A percentile compares a stretch with the other conserved stretches of the same genome.
phyloP scores from a whole-genome alignment of 2,329 filamentous ascomycete genomes.

The Botrytis galanthina region DNA sequence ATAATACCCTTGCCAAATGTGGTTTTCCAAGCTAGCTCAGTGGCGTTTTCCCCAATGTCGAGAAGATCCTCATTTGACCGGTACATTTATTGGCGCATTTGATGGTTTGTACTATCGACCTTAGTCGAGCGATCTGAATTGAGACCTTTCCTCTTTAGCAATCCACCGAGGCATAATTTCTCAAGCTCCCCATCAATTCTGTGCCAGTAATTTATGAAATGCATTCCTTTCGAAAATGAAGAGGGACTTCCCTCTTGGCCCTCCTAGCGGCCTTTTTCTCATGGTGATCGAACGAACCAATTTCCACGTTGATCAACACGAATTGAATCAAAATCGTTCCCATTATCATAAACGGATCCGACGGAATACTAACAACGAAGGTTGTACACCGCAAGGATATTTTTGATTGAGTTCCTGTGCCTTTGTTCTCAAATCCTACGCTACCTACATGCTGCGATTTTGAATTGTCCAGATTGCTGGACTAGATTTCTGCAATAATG shows the following conservation, averaged over 20 bases:
- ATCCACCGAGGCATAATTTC: neutral
- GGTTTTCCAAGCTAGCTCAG: neutral
- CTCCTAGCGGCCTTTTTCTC: neutral
- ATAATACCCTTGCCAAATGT: neutral
- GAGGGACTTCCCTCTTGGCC: neutral
- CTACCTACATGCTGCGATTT: neutral
- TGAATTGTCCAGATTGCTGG: neutral
- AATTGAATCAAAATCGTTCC: neutral
- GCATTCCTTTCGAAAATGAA: neutral
- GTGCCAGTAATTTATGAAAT: neutral
- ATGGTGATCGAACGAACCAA: neutral
- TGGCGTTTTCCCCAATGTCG: neutral
- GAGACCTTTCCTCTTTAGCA: neutral
- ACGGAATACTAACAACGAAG: neutral
- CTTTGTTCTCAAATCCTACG: neutral
- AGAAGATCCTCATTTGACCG: slow-evolving; percentile 9
- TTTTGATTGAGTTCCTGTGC: slow-evolving; percentile 16
- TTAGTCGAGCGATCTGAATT: neutral
- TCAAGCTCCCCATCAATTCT: neutral
- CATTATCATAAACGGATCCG: neutral
- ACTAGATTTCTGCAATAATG: neutral
- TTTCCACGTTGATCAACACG: neutral
- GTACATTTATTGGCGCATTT: neutral
- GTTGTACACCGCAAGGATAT: neutral
- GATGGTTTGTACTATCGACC: neutral